Evolutionary conservation across 1,139 yeast genomes (phyloP), one percentile per base, ranked within the genome.

Genomic region (Kodamaea fungicola): DNA sequence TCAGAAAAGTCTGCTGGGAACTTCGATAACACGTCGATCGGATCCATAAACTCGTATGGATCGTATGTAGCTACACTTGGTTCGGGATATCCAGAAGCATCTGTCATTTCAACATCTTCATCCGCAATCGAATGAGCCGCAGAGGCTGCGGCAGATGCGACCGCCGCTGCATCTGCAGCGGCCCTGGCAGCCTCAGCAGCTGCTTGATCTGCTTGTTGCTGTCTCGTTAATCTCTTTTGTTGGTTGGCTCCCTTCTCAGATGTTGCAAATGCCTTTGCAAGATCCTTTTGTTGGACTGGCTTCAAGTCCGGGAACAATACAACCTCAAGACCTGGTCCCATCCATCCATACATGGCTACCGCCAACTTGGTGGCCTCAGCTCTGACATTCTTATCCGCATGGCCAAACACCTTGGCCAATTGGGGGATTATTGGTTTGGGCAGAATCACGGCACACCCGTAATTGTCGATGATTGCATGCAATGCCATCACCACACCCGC

Each of bases 201-300:
- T 16, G 31, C 39, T 33, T 37, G 31, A 32, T 56, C 61, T 27
- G 45, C 54, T 36, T 60, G 59, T 49, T 83, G 87, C 1, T 73
- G 58, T 40, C 74, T 68, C 10, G 89, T 70, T 8, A 71, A 61
- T 43, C 95, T 66, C 35, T 67, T 65, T 46, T 83, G 92, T 7
- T 63, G 68, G 1, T 82, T 80, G 2, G 57, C 47, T 5, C 62
- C 69, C 30, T 57, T 55, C 37, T 64, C 63, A 22, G 76, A 71
- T 34, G 67, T 70, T 26, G 74, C 83, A 58, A 92, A 88, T 12
- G 74, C 80, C 29, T 78, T 76, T 3, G 80, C 72, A 42, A 94
- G 70, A 51, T 92, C 98, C 49, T 83, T 86, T 59, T 88, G 94
- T 58, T 92, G 97, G 9, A 89, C 88, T 0, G 97, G 96, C 55